These are phyloP conservation scores for Nicotiana otophora DNA, from an alignment of 257 asterid species.

Conservation along the genomic window DNA sequence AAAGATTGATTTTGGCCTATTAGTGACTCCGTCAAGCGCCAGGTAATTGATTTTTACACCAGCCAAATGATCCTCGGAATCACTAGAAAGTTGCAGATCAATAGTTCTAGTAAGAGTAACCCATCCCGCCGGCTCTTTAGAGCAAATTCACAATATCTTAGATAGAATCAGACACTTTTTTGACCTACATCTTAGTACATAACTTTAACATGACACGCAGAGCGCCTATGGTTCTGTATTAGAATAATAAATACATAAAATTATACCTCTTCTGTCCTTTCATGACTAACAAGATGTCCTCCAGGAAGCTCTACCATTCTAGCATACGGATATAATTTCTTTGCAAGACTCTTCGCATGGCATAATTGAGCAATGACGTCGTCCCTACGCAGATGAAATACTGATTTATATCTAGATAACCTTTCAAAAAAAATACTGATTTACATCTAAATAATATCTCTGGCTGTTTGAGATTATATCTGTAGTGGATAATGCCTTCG, in stretches of 20 bases:
- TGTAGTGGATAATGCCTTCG: background rate
- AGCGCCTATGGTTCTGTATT: background rate
- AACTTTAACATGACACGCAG: background rate
- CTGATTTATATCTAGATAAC: background rate
- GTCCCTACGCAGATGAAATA: constrained; percentile 40
- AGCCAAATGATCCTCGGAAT: background rate
- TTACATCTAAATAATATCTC: background rate
- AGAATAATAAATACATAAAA: background rate
- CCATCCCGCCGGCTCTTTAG: background rate
- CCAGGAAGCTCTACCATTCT: constrained; percentile 96
- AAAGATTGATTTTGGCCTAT: background rate
- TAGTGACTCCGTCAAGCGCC: background rate
- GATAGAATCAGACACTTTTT: background rate
- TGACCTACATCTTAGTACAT: background rate
- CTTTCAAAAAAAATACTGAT: background rate
- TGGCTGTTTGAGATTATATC: background rate
- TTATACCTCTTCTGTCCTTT: constrained; percentile 87
- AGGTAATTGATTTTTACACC: background rate
- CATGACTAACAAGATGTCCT: constrained; percentile 94
- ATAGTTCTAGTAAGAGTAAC: background rate
- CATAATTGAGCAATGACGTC: constrained; percentile 90
- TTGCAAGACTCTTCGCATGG: constrained; percentile 83
- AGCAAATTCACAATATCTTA: background rate
- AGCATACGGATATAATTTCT: constrained; percentile 71
- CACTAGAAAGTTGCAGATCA: background rate